These are phyloP conservation scores for Penicillium malachiteum DNA, from an alignment of 495 filamentous ascomycete genomes.

Conservation along the genomic window DNA sequence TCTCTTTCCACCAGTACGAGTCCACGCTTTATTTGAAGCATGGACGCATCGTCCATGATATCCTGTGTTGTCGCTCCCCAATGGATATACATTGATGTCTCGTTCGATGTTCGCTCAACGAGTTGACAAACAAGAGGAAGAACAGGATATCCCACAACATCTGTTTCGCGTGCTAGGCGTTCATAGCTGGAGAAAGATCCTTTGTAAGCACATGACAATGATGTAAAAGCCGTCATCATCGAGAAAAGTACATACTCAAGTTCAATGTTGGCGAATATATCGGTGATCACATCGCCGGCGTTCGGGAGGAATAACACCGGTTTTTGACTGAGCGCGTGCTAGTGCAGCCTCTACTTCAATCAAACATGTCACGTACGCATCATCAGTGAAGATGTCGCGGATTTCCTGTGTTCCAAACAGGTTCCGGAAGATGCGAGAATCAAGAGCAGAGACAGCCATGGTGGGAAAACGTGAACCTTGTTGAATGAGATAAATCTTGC, in stretches of 20 bases:
- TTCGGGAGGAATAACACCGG: constrained; percentile 41
- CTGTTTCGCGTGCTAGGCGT: constrained; percentile 37
- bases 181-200: constrained; percentile 21
- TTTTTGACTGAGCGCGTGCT: constrained; percentile 40
- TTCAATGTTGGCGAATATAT: constrained; percentile 16
- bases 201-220: too few relatives aligned
- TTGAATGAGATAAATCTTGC: background rate
- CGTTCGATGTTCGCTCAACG: constrained; percentile 4
- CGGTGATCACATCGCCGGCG: constrained; percentile 37
- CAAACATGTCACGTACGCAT: constrained; percentile 13
- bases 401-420: constrained; percentile 23
- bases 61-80: constrained; percentile 52
- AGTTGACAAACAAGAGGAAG: constrained; percentile 46
- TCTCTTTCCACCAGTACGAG: constrained; percentile 36
- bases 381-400: constrained; percentile 17
- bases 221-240: too few relatives aligned
- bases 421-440: constrained; percentile 18
- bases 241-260: constrained; percentile 11
- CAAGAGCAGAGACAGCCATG: constrained; percentile 9
- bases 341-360: constrained; percentile 40
- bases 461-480: background rate
- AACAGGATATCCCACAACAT: constrained; percentile 51
- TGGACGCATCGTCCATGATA: constrained; percentile 46
- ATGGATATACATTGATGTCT: constrained; percentile 43
- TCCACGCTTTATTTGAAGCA: constrained; percentile 44